A percentile compares a stretch with the other conserved stretches of the same genome.
phyloP scores from a whole-genome alignment of 116 monocot genomes.

The Zostera marina region DNA sequence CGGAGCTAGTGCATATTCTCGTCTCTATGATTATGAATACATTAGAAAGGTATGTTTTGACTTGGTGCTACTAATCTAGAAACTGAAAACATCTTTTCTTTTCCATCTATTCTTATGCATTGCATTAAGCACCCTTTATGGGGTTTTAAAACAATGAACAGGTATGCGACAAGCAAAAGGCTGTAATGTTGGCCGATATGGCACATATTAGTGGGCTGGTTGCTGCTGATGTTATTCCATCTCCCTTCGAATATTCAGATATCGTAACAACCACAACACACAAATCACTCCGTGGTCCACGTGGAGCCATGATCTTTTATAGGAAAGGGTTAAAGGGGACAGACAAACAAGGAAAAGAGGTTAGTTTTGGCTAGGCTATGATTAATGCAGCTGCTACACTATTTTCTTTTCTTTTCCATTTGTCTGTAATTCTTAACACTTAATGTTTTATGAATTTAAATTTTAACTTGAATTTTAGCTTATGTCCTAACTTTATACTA shows the following conservation, averaged over 20 bases:
- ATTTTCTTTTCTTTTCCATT: too few relatives aligned
- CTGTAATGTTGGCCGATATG: conserved; percentile 91
- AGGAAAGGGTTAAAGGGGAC: conserved; percentile 89
- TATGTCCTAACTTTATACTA: too few relatives aligned
- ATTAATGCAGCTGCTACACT: too few relatives aligned
- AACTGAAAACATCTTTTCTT: background rate
- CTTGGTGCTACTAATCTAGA: background rate
- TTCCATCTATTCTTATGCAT: background rate
- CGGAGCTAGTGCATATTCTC: conserved; percentile 97
- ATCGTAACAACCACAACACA: conserved; percentile 96
- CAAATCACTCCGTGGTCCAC: conserved; percentile 96
- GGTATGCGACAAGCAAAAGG: conserved; percentile 95
- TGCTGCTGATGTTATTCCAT: conserved; percentile 88
- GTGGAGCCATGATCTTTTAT: conserved; percentile 98
- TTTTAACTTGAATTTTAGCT: too few relatives aligned
- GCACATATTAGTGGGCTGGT: conserved; percentile 97
- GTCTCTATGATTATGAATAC: conserved; percentile 87
- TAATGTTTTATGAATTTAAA: too few relatives aligned
- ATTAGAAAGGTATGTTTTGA: conserved; percentile 61
- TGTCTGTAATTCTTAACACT: too few relatives aligned
- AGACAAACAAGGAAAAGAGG: conserved; percentile 90
- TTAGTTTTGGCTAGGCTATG: conserved; percentile 1
- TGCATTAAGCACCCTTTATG: background rate
- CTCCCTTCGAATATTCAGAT: conserved; percentile 95
- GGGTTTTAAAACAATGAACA: conserved; percentile 12